Base-by-base conservation (phyloP, 2,329 filamentous ascomycete genomes). In the Venturia carpophila region DNA sequence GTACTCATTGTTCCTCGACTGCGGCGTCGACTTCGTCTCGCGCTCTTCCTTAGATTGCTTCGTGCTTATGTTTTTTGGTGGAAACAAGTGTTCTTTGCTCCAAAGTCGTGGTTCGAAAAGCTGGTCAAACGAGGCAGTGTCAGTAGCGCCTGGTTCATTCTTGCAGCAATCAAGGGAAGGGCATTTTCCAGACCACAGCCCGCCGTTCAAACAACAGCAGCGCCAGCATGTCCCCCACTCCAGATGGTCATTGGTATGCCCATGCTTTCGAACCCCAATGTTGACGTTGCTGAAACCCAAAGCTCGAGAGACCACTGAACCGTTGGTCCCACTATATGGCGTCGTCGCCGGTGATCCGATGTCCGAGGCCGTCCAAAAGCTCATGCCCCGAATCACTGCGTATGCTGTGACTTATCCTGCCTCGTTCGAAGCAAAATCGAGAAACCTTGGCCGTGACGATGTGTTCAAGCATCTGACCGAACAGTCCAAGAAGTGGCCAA, bases 261-360 rank as follows among this genome's bases (percentile, higher is more conserved):
- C 15, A 30, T 52, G 10, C 1, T 34, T 24, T 42, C 13, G 5
- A 10, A 27, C 2, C 21, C 13, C 37, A n/a, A 21, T 21, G 13
- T 41, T 17, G 34, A 30, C 17, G 6, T 19, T 42, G 24, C 55
- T 65, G 19, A 60, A 37, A 27, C 21, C 21, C 27, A 19, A 37
- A 65, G 64, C 64, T 7, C 37, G 64, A n/a, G 64, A 62, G 15
- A 65, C 64, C 7, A 64, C 43, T 27, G 64, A 65, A 64, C 58
- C 64, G 7, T 21, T 27, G 42, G 4, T 19, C 17, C 58, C 64
- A 27, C n/a, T 17, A 17, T 65, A 47, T 30, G 64, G 64, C n/a
- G 21, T 65, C 39, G 39, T 64, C 15, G 58, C 65, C 37, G 64
- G 61, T 41, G 64, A 64, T 39, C 61, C 64, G 15, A 11, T 65